Conservation (phyloP, 495 filamentous ascomycete genomes). For the Evernia prunastri region DNA sequence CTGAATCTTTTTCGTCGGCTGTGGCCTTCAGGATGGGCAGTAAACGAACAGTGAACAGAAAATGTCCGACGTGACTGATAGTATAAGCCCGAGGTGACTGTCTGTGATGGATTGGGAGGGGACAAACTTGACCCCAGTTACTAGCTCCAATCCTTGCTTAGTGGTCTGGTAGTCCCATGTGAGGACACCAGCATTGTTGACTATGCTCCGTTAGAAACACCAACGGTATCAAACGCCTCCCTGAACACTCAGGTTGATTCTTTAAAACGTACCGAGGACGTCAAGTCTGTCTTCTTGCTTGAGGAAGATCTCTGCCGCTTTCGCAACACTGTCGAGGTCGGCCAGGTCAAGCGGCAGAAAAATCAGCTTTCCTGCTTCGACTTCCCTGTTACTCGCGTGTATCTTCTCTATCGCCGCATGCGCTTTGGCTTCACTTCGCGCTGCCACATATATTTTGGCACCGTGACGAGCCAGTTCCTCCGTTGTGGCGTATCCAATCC, state of each 20-base stretch:
- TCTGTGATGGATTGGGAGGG: background rate
- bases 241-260: background rate
- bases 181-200: background rate
- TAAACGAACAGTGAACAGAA: background rate
- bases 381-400: background rate
- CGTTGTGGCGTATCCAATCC: background rate
- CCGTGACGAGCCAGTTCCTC: background rate
- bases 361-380: background rate
- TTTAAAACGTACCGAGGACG: background rate
- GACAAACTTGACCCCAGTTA: background rate
- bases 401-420: background rate
- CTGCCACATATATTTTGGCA: background rate
- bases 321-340: background rate
- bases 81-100: background rate
- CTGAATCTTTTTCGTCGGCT: background rate
- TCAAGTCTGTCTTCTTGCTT: background rate
- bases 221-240: background rate
- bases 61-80: background rate
- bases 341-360: background rate
- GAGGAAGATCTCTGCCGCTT: background rate
- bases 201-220: background rate
- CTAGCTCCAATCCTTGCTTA: background rate
- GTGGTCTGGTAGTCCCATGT: background rate
- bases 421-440: background rate
- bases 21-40: background rate